phyloP scores from a whole-genome alignment of 345 rosid species.

The Psidium friedrichsthalianum region DNA sequence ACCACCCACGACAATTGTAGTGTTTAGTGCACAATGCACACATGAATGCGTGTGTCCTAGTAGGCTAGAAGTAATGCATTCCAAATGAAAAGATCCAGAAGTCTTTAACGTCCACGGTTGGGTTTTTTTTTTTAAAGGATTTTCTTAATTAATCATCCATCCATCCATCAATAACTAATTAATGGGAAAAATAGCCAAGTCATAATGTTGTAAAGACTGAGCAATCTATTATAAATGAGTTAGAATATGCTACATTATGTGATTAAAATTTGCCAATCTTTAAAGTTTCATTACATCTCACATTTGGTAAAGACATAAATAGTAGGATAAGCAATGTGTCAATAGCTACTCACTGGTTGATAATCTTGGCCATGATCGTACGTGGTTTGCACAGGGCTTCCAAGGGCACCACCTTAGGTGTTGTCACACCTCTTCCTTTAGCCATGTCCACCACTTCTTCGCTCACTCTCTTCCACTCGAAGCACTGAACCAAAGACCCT shows the following conservation, averaged over 20 bases:
- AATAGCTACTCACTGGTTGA: too few species aligned
- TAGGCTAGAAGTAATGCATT: not conserved
- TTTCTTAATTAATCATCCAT: not conserved
- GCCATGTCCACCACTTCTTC: constrained; percentile 27
- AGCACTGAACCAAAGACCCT: not conserved
- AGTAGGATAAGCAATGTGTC: too few species aligned
- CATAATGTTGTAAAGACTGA: not conserved
- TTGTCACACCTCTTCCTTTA: constrained; percentile 23
- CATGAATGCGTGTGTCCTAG: not conserved
- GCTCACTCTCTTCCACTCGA: not conserved
- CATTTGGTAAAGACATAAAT: too few species aligned
- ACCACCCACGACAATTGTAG: not conserved
- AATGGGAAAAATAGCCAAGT: not conserved
- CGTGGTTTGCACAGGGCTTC: constrained; percentile 20
- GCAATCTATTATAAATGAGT: not conserved
- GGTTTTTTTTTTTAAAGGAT: too few species aligned
- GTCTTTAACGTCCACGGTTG: not conserved
- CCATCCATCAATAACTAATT: not conserved
- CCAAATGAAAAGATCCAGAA: not conserved
- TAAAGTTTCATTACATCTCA: too few species aligned
- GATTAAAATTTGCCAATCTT: too few species aligned
- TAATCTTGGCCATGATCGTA: not conserved
- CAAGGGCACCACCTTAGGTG: constrained; percentile 26
- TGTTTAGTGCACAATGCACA: not conserved
- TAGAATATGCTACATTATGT: too few species aligned